phyloP scores from a whole-genome alignment of 495 filamentous ascomycete species.

The Echria macrotheca region DNA sequence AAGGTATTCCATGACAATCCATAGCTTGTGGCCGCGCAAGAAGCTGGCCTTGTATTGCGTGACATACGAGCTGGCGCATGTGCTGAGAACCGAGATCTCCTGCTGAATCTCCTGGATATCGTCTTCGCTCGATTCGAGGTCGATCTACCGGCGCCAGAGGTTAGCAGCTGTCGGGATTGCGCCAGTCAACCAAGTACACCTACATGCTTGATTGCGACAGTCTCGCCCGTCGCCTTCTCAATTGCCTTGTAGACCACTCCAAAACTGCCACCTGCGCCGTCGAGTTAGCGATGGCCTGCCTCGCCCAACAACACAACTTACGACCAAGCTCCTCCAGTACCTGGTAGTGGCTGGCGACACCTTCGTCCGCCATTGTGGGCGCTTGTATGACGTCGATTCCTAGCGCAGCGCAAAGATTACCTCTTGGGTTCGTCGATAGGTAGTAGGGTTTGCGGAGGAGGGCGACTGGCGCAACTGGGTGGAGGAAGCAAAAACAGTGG shows the following conservation, averaged over 20 bases:
- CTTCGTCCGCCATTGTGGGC: conserved; percentile 49
- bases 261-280: conserved; percentile 73
- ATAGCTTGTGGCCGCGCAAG: conserved; percentile 87
- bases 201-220: conserved; percentile 90
- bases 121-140: conserved; percentile 95
- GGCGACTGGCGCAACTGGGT: no score
- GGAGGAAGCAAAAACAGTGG: background rate
- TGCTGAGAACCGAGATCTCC: conserved; percentile 92
- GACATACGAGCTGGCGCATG: conserved; percentile 87
- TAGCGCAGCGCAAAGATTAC: background rate
- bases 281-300: background rate
- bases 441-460: no score
- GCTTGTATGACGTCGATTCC: conserved; percentile 5
- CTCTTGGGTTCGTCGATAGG: no score
- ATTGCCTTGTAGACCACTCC: conserved; percentile 95
- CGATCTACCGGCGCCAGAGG: conserved; percentile 58
- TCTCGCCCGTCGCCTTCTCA: conserved; percentile 75
- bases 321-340: conserved; percentile 89
- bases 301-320: conserved; percentile 45
- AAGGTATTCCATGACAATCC: conserved; percentile 99
- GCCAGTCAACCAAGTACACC: conserved; percentile 19
- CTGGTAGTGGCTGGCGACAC: conserved; percentile 78
- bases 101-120: conserved; percentile 97
- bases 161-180: conserved; percentile 20
- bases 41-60: conserved; percentile 97